Evolutionary conservation across 208 protist species (phyloP).

Genomic region (Trypanosoma mega): DNA sequence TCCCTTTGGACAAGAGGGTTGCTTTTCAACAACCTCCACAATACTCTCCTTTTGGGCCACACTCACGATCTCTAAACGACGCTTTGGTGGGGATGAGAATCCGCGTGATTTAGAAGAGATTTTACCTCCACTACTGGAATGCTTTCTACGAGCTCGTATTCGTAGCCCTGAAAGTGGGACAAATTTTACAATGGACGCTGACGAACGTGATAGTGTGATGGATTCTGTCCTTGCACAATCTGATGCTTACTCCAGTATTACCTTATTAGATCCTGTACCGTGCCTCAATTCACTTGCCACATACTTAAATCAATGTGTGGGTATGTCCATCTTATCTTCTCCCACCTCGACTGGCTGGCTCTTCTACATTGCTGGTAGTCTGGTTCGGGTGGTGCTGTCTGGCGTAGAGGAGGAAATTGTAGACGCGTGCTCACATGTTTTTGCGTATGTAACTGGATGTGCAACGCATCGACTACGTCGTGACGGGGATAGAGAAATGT

Average conservation of each 20-base stretch:
- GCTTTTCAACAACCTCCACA: constrained; percentile 61
- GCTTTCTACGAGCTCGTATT: constrained; percentile 61
- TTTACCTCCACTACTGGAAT: constrained; percentile 34
- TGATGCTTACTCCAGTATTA: constrained; percentile 44
- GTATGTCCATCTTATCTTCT: constrained; percentile 49
- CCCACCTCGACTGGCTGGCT: constrained; percentile 72
- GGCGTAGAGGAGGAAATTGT: constrained; percentile 43
- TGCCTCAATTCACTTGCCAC: constrained; percentile 52
- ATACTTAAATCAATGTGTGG: constrained; percentile 49
- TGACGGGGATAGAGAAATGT: constrained; percentile 16
- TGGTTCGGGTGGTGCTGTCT: constrained; percentile 52
- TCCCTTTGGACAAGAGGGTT: constrained; percentile 67
- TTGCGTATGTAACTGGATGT: constrained; percentile 69
- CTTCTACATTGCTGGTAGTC: constrained; percentile 65
- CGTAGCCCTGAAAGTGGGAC: not conserved
- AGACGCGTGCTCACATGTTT: constrained; percentile 50
- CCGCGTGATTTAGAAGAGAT: constrained; percentile 53
- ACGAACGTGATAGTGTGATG: constrained; percentile 46
- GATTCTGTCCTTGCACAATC: constrained; percentile 60
- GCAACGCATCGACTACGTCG: constrained; percentile 38
- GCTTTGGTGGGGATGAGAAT: constrained; percentile 29
- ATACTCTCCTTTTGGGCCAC: constrained; percentile 72
- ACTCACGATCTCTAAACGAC: constrained; percentile 57
- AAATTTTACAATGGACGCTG: constrained; percentile 11
- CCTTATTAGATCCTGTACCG: constrained; percentile 39